Evolutionary conservation across 768 basidiomycete genomes (phyloP).

Genomic region (Agrocybe pediades): DNA sequence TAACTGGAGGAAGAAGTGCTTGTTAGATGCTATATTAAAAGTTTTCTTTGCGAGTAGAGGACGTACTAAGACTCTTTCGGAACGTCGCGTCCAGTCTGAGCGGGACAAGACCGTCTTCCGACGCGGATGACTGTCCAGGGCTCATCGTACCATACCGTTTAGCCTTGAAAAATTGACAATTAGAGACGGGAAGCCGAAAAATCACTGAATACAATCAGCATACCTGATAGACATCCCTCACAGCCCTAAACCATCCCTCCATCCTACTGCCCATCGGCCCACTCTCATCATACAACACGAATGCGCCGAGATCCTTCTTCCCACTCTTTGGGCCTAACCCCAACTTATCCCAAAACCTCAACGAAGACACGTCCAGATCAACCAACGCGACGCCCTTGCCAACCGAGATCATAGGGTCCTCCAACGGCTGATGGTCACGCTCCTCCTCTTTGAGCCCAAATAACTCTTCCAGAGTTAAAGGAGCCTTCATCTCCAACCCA

Average conservation of each 20-base stretch:
- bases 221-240: conserved; percentile 62
- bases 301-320: conserved; percentile 67
- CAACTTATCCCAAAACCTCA: conserved; percentile 87
- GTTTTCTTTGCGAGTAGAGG: background rate
- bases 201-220: conserved; percentile 22
- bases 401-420: conserved; percentile 62
- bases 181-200: background rate
- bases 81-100: conserved; percentile 67
- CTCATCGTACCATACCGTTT: conserved; percentile 61
- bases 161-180: conserved; percentile 39
- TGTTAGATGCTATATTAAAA: background rate
- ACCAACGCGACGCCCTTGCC: conserved; percentile 70
- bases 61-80: conserved; percentile 64
- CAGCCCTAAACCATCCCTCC: conserved; percentile 58
- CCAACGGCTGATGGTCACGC: conserved; percentile 30
- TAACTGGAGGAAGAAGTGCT: conserved; percentile 33
- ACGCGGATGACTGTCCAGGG: conserved; percentile 49
- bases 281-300: conserved; percentile 65
- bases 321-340: conserved; percentile 73
- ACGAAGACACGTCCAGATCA: conserved; percentile 67
- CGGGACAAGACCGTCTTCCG: conserved; percentile 57
- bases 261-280: conserved; percentile 40
- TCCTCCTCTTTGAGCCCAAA: conserved; percentile 29
- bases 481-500: conserved; percentile 31
- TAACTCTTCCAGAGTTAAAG: conserved; percentile 44